Evolutionary conservation across 345 rosid genomes (phyloP).

Genomic region (Eucalyptus caleyi): DNA sequence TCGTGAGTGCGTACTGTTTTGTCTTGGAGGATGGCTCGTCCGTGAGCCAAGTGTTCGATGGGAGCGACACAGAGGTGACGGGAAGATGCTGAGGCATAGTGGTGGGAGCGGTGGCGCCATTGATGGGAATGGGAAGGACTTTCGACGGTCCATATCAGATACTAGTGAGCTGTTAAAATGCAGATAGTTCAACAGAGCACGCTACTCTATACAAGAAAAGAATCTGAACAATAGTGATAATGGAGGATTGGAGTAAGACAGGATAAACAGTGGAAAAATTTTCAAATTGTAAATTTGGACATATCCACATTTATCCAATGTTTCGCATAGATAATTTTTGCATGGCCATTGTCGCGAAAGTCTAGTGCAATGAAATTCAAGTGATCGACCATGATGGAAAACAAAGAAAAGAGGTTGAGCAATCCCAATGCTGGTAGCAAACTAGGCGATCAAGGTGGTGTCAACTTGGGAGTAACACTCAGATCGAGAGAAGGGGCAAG

Average conservation of each 20-base stretch:
- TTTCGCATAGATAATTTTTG: no score
- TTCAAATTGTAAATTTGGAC: background rate
- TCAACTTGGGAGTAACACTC: background rate
- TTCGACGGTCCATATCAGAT: background rate
- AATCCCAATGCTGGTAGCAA: background rate
- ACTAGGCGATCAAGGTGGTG: background rate
- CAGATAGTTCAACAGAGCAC: background rate
- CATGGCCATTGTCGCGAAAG: fast-evolving
- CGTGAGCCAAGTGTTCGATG: background rate
- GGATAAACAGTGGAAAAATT: background rate
- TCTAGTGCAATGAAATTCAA: background rate
- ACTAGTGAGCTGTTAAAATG: background rate
- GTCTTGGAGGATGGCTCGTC: background rate
- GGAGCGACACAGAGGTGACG: background rate
- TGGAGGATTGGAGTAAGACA: background rate
- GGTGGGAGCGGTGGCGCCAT: background rate
- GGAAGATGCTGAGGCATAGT: background rate
- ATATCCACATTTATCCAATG: background rate
- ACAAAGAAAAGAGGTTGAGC: background rate
- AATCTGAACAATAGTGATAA: no score
- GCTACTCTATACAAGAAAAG: background rate
- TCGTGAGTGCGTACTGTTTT: background rate
- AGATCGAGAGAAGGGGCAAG: fast-evolving
- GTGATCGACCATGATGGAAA: fast-evolving
- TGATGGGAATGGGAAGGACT: background rate